These are phyloP conservation scores for Tylopilus plumbeoviolaceoides DNA, from an alignment of 768 basidiomycete species.

Conservation along the genomic window DNA sequence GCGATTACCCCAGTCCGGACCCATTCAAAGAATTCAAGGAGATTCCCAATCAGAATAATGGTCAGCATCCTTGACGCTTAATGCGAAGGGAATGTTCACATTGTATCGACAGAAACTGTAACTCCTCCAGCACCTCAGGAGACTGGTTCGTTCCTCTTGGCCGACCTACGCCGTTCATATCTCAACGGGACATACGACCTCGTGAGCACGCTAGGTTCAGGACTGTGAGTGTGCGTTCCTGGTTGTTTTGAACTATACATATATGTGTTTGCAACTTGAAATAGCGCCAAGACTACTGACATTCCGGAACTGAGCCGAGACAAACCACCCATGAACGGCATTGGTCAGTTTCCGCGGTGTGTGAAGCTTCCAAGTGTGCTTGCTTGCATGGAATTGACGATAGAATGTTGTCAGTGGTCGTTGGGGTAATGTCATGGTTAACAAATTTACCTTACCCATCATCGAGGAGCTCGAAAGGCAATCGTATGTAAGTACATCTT, in stretches of 20 bases:
- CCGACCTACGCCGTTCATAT: background rate
- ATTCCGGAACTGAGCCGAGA: no score
- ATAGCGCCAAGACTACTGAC: no score
- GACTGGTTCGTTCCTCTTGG: background rate
- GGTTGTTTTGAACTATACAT: no score
- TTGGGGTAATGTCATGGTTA: conserved; percentile 17
- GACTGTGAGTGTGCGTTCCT: no score
- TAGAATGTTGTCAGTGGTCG: conserved; percentile 4
- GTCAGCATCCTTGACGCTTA: no score
- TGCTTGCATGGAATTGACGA: no score
- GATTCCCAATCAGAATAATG: no score
- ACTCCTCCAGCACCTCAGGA: background rate
- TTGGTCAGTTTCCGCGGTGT: conserved; percentile 6
- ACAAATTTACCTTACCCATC: conserved; percentile 10
- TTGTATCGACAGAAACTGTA: no score
- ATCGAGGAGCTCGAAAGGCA: conserved; percentile 2
- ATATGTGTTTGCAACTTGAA: no score
- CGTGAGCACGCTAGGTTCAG: no score
- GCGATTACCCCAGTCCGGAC: background rate
- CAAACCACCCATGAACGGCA: background rate
- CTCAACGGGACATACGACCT: conserved; percentile 1
- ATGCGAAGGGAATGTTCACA: no score
- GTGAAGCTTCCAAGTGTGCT: background rate
- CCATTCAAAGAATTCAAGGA: background rate
- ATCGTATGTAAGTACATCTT: background rate